Evolutionary conservation across 371 early-diverging fungal genomes (phyloP).

Genomic region (Mucor plumbeus): DNA sequence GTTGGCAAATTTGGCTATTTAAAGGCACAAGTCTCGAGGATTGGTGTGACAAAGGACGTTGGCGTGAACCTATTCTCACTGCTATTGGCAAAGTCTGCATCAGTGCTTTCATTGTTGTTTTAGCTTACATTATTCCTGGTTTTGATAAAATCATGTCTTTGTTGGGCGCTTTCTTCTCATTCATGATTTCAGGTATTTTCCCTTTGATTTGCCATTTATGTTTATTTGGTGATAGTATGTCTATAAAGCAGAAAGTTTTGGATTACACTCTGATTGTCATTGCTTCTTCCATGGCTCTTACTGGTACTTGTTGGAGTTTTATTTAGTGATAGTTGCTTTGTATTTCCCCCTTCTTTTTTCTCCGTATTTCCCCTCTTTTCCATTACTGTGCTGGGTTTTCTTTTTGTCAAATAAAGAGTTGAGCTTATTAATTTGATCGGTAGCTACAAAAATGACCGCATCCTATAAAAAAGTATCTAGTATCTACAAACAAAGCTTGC

Average conservation of each 20-base stretch:
- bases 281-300: constrained; percentile 33
- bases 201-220: constrained; percentile 58
- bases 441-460: too few relatives aligned
- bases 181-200: constrained; percentile 63
- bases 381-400: too few relatives aligned
- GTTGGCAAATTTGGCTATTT: constrained; percentile 53
- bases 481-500: too few relatives aligned
- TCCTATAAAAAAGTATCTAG: too few relatives aligned
- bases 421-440: too few relatives aligned
- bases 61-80: constrained; percentile 32
- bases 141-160: constrained; percentile 70
- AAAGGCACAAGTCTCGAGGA: constrained; percentile 25
- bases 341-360: background rate
- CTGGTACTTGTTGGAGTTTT: constrained; percentile 44
- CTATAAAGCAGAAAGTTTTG: constrained; percentile 19
- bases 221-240: constrained; percentile 36
- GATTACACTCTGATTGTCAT: constrained; percentile 31
- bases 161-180: constrained; percentile 65
- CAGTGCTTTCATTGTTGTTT: constrained; percentile 48
- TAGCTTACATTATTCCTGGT: constrained; percentile 59
- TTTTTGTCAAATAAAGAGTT: too few relatives aligned
- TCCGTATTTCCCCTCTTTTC: background rate
- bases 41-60: constrained; percentile 29
- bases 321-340: background rate
- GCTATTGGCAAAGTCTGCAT: constrained; percentile 28